Evolutionary conservation across 2,329 filamentous ascomycete genomes (phyloP), one percentile per base, ranked within the genome.

Genomic region (Tolypocladium guangdongense): DNA sequence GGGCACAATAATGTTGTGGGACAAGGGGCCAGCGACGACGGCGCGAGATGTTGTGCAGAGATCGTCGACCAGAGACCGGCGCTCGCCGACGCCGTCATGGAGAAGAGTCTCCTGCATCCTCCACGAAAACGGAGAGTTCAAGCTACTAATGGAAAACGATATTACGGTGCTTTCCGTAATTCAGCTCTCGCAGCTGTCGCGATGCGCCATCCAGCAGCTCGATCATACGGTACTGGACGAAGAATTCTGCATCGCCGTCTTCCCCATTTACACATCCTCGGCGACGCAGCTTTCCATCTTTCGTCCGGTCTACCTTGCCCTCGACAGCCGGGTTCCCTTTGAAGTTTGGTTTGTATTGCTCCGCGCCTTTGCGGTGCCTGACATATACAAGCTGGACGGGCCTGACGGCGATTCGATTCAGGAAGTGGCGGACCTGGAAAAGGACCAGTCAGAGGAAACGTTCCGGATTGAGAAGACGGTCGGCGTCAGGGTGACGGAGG

Each of bases 271-370:
- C 69, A 84, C 89, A 1, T 78, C 87, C 11, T 83, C 82, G 22
- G 81, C 88, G 1, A 86, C 82, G 3, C 80, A 86, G 20, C 76
- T 92, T 53, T 86, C 87, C 7, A 81, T 92, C 32, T 84, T 90
- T 55, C 83, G 88, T n/a, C 92, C 93, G 0, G 84, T 97, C 37
- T 96, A 95, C 65, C 76, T 99, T 36, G 87, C 89, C 4, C 72
- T 96, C 46, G 92, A 97, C 60, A 91, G 83, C 30, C 82, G 91
- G 43, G 83, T 95, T 7, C 76, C 95, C n/a, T 96, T 95, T 62
- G 93, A 99, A 66, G 93, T 96, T 14, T 99, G 93, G 93, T 92
- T 95, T 63, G 91, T 96, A 7, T 74, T 99, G 11, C 70, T 99
- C 33, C 83, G 92, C 57, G 90, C 92, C 0, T 96, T 96, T 67